Percentiles rank a stretch among this genome's conserved stretches.
Evolutionary conservation across 1,284 basidiomycete species (phyloP).

Genomic region (Spongiforma sp.): DNA sequence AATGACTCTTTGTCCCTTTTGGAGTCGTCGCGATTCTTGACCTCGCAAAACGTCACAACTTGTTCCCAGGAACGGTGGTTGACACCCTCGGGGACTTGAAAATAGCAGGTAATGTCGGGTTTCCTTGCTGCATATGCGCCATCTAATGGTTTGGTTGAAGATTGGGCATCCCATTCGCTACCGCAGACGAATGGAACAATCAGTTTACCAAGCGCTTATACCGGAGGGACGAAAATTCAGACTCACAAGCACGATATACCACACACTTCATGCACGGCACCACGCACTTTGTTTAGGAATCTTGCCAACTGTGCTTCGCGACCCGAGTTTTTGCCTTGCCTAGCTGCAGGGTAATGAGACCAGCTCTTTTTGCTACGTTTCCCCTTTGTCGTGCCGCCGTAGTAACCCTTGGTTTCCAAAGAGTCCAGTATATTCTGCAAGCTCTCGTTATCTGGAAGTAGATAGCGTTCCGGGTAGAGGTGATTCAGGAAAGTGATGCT

Average conservation of each 20-base stretch:
- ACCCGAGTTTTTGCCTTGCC: background rate
- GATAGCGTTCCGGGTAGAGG: background rate
- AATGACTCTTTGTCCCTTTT: background rate
- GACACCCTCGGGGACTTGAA: background rate
- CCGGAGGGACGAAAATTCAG: background rate
- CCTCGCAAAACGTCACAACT: constrained; percentile 1
- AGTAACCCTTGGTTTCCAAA: background rate
- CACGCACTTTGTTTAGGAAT: background rate
- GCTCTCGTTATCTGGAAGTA: background rate
- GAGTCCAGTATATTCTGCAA: background rate
- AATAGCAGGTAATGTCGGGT: constrained; percentile 3
- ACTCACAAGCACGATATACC: background rate
- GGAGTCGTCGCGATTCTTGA: background rate
- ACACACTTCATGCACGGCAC: background rate
- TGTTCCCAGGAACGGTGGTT: background rate
- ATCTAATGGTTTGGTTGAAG: background rate
- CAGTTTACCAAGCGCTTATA: background rate
- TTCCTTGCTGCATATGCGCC: background rate
- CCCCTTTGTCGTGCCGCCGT: background rate
- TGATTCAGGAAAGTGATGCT: background rate
- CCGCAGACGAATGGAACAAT: background rate
- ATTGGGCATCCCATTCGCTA: background rate
- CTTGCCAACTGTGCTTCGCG: background rate
- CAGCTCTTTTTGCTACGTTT: background rate
- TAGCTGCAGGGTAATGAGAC: background rate